Percentiles rank a stretch among this genome's conserved stretches.
phyloP scores from a whole-genome alignment of 371 early-diverging fungal species.

The Mortierella sp. region DNA sequence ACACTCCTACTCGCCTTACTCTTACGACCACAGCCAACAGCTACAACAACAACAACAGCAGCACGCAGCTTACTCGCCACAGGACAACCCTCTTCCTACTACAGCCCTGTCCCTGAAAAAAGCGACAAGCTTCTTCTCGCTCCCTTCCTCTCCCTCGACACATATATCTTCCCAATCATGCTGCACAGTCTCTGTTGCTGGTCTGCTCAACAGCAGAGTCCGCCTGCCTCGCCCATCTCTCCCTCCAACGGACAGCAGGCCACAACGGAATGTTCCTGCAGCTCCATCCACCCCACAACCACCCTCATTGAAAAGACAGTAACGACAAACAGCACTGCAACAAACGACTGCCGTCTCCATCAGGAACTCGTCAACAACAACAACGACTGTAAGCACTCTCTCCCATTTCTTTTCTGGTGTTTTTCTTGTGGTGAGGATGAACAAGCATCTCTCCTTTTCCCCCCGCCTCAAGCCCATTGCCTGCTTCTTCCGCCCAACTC shows the following conservation, averaged over 20 bases:
- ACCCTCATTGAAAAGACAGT: slow-evolving; percentile 16
- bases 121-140: not conserved
- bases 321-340: slow-evolving; percentile 1
- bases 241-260: slow-evolving; percentile 19
- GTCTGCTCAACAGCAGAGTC: slow-evolving; percentile 38
- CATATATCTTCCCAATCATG: not conserved
- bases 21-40: too few species aligned
- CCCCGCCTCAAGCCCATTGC: not conserved
- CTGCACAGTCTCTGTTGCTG: slow-evolving; percentile 46
- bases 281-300: slow-evolving; percentile 1
- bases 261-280: slow-evolving; percentile 30
- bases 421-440: not conserved
- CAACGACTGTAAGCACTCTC: not conserved
- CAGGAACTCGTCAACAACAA: slow-evolving; percentile 2
- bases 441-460: slow-evolving; percentile 11
- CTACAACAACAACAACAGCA: too few species aligned
- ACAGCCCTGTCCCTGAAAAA: not conserved
- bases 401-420: not conserved
- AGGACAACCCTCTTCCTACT: too few species aligned
- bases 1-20: too few species aligned
- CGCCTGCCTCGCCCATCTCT: slow-evolving; percentile 31
- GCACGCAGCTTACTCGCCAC: too few species aligned
- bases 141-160: not conserved
- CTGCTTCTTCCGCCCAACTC: slow-evolving; percentile 5
- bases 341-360: not conserved